These are phyloP conservation scores for Anthracocystis walkeri DNA, from an alignment of 1,284 basidiomycete genomes.

Conservation along the genomic window DNA sequence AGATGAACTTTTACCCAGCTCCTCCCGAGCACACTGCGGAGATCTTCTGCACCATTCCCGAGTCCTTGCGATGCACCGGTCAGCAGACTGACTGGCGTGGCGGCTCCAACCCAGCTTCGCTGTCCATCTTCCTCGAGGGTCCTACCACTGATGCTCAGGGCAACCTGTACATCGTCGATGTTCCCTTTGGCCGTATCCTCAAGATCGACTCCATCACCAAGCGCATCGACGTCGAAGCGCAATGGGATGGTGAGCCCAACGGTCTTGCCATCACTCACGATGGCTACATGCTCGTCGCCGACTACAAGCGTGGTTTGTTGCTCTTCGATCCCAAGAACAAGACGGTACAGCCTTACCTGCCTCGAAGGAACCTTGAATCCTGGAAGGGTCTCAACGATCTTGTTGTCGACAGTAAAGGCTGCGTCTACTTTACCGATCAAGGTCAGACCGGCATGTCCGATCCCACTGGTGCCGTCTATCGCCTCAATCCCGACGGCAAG, in stretches of 20 bases:
- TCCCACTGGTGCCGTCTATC: conserved; percentile 8
- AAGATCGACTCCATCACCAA: conserved; percentile 14
- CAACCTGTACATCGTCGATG: conserved; percentile 9
- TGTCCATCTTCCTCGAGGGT: conserved; percentile 14
- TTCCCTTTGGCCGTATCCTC: conserved; percentile 14
- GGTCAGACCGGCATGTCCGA: conserved; percentile 11
- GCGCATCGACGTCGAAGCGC: conserved; percentile 14
- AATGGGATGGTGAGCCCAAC: conserved; percentile 14
- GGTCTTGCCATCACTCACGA: conserved; percentile 12
- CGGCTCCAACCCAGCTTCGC: conserved; percentile 4
- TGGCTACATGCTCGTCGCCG: conserved; percentile 12
- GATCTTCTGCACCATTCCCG: conserved; percentile 14
- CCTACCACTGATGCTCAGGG: conserved; percentile 11
- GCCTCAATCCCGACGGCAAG: conserved; percentile 8
- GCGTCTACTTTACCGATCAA: conserved; percentile 11
- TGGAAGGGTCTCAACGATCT: conserved; percentile 11
- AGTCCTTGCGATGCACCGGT: conserved; percentile 8
- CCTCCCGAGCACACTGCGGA: conserved; percentile 13
- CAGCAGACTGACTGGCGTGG: conserved; percentile 10
- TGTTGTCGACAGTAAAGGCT: conserved; percentile 6
- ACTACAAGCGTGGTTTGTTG: conserved; percentile 11
- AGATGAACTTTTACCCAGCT: conserved; percentile 15
- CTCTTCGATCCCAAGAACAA: conserved; percentile 11
- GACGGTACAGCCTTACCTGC: not conserved
- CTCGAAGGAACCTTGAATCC: conserved; percentile 9